A percentile compares a stretch with the other conserved stretches of the same genome.
Evolutionary conservation across 1,139 yeast genomes (phyloP).

Genomic region (Yarrowia galli): DNA sequence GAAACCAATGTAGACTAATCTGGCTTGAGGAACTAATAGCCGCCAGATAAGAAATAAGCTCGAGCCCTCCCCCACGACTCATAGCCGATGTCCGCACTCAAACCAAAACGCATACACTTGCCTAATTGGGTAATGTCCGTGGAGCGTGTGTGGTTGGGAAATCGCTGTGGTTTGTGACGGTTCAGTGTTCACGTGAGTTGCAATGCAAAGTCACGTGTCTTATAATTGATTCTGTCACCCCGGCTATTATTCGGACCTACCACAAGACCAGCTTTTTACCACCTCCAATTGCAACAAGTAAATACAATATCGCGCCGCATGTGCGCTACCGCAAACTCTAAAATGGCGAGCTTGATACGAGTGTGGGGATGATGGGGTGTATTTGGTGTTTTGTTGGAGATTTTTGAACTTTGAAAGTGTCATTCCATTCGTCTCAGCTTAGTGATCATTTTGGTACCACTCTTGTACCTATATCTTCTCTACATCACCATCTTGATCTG

Average conservation of each 20-base stretch:
- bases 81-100: conserved; percentile 16
- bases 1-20: neutral
- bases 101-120: conserved; percentile 22
- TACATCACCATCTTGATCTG: too few relatives aligned
- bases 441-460: neutral
- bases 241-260: neutral
- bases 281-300: neutral
- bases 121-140: conserved; percentile 4
- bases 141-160: neutral
- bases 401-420: too few relatives aligned
- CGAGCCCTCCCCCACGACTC: conserved; percentile 15
- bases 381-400: too few relatives aligned
- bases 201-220: too few relatives aligned
- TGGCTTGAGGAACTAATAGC: conserved; percentile 16
- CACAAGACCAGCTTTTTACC: neutral
- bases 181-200: too few relatives aligned
- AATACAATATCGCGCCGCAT: conserved; percentile 27
- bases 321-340: conserved; percentile 20
- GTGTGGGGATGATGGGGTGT: neutral
- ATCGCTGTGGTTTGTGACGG: too few relatives aligned
- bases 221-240: too few relatives aligned
- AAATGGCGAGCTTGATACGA: too few relatives aligned
- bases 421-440: neutral
- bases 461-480: neutral
- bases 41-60: conserved; percentile 39